A percentile compares a stretch with the other conserved stretches of the same genome.
Conservation (phyloP, 345 rosid species). For the Turritis glabra region DNA sequence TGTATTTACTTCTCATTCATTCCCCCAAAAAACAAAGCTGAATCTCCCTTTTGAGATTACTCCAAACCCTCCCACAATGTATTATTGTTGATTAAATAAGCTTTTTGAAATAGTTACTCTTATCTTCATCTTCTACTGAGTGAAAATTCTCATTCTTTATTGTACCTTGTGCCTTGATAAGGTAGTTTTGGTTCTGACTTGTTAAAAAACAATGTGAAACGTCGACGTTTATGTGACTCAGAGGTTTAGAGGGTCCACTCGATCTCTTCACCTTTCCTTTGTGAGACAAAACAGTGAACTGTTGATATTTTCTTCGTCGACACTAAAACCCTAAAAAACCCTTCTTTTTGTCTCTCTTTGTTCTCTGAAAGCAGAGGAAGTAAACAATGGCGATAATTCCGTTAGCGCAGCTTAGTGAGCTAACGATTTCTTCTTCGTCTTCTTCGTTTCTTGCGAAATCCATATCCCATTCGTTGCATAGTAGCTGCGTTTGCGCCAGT, state of each 20-base stretch:
- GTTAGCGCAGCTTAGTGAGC: constrained; percentile 51
- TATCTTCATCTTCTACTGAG: background rate
- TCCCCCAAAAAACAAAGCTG: constrained; percentile 11
- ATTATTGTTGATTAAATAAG: constrained; percentile 39
- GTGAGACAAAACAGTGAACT: background rate
- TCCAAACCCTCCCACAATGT: constrained; percentile 27
- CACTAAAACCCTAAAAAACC: constrained; percentile 40
- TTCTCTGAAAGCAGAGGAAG: background rate
- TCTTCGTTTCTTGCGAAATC: constrained; percentile 38
- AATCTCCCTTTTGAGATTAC: constrained; percentile 21
- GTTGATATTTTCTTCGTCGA: constrained; percentile 29
- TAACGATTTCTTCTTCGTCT: constrained; percentile 43
- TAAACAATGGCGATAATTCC: constrained; percentile 57
- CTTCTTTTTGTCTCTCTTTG: constrained; percentile 3
- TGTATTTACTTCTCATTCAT: constrained; percentile 30
- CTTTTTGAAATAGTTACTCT: background rate
- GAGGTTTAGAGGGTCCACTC: constrained; percentile 25
- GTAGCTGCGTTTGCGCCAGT: constrained; percentile 29
- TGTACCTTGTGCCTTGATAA: background rate
- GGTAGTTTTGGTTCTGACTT: background rate
- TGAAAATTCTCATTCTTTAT: background rate
- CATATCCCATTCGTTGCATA: constrained; percentile 35
- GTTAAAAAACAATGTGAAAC: background rate
- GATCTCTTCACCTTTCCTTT: constrained; percentile 15
- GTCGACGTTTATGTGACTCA: constrained; percentile 10